Evolutionary conservation across 192 early-diverging fungal genomes (phyloP).

Genomic region (Backusella morwellensis): DNA sequence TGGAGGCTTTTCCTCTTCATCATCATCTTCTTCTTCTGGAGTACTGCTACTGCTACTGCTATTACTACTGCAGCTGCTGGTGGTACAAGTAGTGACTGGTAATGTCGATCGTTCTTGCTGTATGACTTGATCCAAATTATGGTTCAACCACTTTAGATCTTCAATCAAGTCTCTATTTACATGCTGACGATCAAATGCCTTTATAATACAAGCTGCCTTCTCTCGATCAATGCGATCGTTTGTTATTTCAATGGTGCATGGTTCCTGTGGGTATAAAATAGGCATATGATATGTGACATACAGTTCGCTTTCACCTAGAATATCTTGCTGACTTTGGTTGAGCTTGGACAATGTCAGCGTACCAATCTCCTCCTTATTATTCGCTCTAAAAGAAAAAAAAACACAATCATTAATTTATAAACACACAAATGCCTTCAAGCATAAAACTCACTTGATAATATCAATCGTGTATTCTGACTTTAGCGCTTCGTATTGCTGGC

Average conservation of each 20-base stretch:
- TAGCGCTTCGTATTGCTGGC: background rate
- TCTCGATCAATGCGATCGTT: background rate
- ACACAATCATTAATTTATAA: background rate
- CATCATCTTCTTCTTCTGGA: background rate
- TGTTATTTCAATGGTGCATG: conserved; percentile 35
- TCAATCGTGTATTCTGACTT: background rate
- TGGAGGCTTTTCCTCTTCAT: background rate
- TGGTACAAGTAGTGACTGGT: background rate
- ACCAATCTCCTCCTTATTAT: background rate
- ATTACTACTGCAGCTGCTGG: background rate
- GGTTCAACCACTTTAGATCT: conserved; percentile 13
- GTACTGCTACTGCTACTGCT: too few species aligned
- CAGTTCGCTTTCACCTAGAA: background rate
- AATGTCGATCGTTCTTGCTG: background rate
- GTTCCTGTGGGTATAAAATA: conserved; percentile 36
- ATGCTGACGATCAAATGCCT: conserved; percentile 7
- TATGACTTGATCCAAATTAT: background rate
- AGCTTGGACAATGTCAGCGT: background rate
- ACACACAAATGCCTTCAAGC: too few species aligned
- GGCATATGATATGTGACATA: conserved; percentile 26
- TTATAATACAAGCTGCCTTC: background rate
- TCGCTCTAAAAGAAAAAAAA: background rate
- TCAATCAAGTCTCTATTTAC: background rate
- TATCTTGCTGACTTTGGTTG: background rate
- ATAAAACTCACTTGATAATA: background rate